Evolutionary conservation across 1,139 yeast species (phyloP), one percentile per base, ranked within the genome.

Genomic region (Pichia kudriavzevii): DNA sequence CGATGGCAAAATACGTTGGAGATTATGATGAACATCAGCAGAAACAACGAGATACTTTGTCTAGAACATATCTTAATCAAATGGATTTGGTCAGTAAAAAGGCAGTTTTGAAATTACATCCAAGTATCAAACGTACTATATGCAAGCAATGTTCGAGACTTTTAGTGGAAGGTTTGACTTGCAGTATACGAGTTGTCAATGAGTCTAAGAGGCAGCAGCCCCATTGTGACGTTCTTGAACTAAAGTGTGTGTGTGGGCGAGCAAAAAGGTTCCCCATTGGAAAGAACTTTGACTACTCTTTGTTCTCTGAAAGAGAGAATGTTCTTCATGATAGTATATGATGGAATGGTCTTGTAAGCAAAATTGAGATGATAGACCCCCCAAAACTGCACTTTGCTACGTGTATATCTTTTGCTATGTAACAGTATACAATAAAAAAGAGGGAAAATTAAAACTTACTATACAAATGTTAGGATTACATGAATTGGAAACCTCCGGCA

Each of bases 101-200:
- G 49, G 67, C 75, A 5, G 87, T 79, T 5, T 50, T 77, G 12
- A 70, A 79, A 46, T 49, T 78, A 33, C 68, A 79, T 23, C 85
- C 85, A 0, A 59, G 60, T 19, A 50, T 81, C 15, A 82, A 81
- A 52, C 59, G 88, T 42, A 61, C 66, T 1, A 48, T 75, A 18
- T 81, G 93, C 55, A 79, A 78, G 46, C 56, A 55, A 18, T 81
- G 93, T 52, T 54, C 67, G 36, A 53, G 69, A 8, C 42, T 69
- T 8, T 58, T 69, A 38, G 49, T 69, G 0, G 71, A 76, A 0
- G 81, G 81, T 0, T 61, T 49, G 31, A 52, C 6, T 49, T 63
- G 22, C 44, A 53, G 27, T 31, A 61, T 14, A 59, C 59, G 47
- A 60, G 61, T 63, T 6, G 37, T 51, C 40, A 58, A 57, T 47